Base-by-base conservation (phyloP, 306 rosid genomes). In the Cucumis cinereus region DNA sequence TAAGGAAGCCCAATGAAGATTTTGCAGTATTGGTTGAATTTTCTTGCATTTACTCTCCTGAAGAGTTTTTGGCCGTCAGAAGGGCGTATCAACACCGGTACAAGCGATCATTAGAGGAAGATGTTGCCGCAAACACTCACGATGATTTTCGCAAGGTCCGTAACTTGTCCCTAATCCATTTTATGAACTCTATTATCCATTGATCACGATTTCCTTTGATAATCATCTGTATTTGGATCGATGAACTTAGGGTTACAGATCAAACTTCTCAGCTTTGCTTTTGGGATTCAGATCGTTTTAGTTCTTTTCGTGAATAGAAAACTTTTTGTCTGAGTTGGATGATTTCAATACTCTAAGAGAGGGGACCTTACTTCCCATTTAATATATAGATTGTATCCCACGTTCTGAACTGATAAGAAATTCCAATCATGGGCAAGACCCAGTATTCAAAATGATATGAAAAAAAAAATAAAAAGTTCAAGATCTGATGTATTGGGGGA, bases 101-200 rank as follows among this genome's bases (percentile, higher is more conserved):
- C 87, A 91, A 84, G 82, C 97, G 58, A 43, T 91, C 98, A 20
- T 54, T 93, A 79, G 98, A 93, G 77, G 98, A 93, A 78, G 98
- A 91, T 73, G 83, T 91, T 10, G 97, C 97, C 33, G 74, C 84
- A 7, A 90, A 84, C 22, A 89, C 97, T 79, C 23, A 89, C 0
- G 96, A 92, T 16, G 92, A 89, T 41, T 75, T 87, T 57, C 98
- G 97, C 76, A 89, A 91, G 95, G 97, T 73, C 89, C 33, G 77
- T 81, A 4, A 3, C 43, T 38, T 19, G 24, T 10, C 57, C 57
- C 57, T 23, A 0, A 23, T 43, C 56, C 56, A 41, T 43, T 45
- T 22, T 41, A 14, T 69, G 8, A 14, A 14, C 19, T 69, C 40
- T 15, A 69, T 24, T 8, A 0, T 8, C 33, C 57, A 45, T 23